phyloP scores from a whole-genome alignment of 2,329 filamentous ascomycete species.

The Talaromyces pinophilus region DNA sequence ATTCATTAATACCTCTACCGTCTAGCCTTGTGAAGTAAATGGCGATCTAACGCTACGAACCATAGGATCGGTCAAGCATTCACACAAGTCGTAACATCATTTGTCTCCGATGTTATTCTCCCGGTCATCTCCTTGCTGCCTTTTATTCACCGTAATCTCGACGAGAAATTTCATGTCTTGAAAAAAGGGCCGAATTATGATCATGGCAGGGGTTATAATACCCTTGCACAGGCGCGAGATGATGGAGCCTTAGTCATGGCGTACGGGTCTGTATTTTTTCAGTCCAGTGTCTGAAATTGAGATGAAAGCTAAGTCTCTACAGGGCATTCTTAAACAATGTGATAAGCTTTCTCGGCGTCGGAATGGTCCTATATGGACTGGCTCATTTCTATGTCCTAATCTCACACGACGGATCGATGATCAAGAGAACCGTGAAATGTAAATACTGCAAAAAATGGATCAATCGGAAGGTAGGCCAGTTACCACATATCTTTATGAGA shows the following conservation, averaged over 20 bases:
- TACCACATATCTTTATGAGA: neutral
- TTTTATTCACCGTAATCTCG: slow-evolving; percentile 69
- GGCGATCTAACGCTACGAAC: neutral
- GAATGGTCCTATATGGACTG: slow-evolving; percentile 20
- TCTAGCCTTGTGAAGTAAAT: neutral
- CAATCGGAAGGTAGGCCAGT: slow-evolving; percentile 9
- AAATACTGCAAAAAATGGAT: slow-evolving; percentile 23
- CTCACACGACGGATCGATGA: slow-evolving; percentile 22
- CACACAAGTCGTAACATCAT: slow-evolving; percentile 69
- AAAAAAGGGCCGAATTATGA: slow-evolving; percentile 58
- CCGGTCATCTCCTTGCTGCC: slow-evolving; percentile 69
- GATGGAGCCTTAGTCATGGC: slow-evolving; percentile 73
- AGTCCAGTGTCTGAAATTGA: neutral
- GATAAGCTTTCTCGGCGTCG: slow-evolving; percentile 15
- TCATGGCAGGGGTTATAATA: slow-evolving; percentile 63
- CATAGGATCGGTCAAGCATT: slow-evolving; percentile 68
- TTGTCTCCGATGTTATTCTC: slow-evolving; percentile 70
- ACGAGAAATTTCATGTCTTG: slow-evolving; percentile 72
- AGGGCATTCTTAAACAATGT: slow-evolving; percentile 22
- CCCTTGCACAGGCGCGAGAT: slow-evolving; percentile 65
- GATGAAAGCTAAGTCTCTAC: neutral
- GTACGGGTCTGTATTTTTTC: slow-evolving; percentile 58
- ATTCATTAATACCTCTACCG: neutral
- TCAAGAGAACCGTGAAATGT: slow-evolving; percentile 23
- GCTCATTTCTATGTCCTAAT: slow-evolving; percentile 20